Base-by-base conservation (phyloP, 305 asterid genomes). In the Solanum hybrid region DNA sequence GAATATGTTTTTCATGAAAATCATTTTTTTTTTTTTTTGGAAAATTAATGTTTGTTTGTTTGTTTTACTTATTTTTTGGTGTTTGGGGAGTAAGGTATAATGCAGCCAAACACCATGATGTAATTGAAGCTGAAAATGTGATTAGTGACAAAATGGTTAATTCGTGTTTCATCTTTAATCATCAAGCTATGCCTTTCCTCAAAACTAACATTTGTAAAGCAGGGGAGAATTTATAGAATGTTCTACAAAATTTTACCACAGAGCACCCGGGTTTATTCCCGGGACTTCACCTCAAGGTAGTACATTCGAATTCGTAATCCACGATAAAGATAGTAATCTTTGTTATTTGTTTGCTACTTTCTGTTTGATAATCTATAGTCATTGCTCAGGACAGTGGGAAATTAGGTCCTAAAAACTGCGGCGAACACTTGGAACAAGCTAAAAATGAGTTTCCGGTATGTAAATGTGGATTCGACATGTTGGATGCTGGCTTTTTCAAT, bases 401-500 rank as follows among this genome's bases (percentile, higher is more conserved):
- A 86, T 81, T 88, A 88, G 91, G 92, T 40, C 86, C 90, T 36
- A 90, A 71, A 79, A 92, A 92, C 89, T 77, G 79, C 45, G 90
- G 92, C 11, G 90, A 92, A 89, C 91, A 93, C 93, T 90, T 94
- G 22, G 90, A 66, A 91, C 93, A 90, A 90, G 91, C 78, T 19
- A 90, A 92, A 71, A 90, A 73, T 17, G 90, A 60, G 12, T 91
- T 89, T 36, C 91, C 95, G 8, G 66, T 88, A 51, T 90, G 92
- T 86, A 88, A 87, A 56, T 36, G 87, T 51, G 93, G 93, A 73
- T 96, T 96, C 86, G 87, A 86, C 79, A 89, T 95, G 93, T 77
- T 96, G 95, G 99, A 94, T 90, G 97, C 98, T 6, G 93, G 93
- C 89, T 93, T 96, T 89, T 93, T 96, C 81, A 92, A 93, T 37